Evolutionary conservation across 768 basidiomycete genomes (phyloP).

Genomic region (Sporobolomyces roseus): DNA sequence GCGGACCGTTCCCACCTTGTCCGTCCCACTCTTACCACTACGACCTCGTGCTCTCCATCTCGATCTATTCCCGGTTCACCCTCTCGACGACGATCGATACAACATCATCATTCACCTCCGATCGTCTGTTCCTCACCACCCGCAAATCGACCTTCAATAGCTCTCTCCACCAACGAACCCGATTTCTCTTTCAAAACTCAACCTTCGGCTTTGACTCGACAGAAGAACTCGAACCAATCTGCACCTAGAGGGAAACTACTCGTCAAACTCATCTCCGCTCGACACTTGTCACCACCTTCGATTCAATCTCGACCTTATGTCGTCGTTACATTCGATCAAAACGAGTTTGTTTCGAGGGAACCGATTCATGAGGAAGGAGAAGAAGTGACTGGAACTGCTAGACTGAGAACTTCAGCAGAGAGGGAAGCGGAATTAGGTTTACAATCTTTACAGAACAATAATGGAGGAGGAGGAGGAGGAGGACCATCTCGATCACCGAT

Average conservation of each 20-base stretch:
- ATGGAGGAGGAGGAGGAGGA: not conserved
- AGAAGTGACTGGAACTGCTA: constrained; percentile 59
- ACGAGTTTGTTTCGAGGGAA: constrained; percentile 92
- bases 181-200: constrained; percentile 39
- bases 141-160: constrained; percentile 5
- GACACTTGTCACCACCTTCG: constrained; percentile 70
- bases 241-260: constrained; percentile 65
- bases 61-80: not conserved
- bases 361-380: constrained; percentile 64
- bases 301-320: constrained; percentile 72
- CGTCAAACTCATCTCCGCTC: constrained; percentile 90
- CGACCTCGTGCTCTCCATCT: not conserved
- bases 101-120: not conserved
- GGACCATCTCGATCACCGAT: constrained; percentile 1
- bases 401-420: not conserved
- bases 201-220: constrained; percentile 17
- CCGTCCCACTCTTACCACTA: not conserved
- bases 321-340: constrained; percentile 97
- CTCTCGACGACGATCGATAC: not conserved
- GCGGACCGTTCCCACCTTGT: constrained; percentile 3
- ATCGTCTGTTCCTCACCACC: not conserved
- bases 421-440: not conserved
- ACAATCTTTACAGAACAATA: no score
- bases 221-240: not conserved
- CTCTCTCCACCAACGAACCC: constrained; percentile 35